These are phyloP conservation scores for Leccinum disarticulatum DNA, from an alignment of 768 basidiomycete species.

Conservation along the genomic window DNA sequence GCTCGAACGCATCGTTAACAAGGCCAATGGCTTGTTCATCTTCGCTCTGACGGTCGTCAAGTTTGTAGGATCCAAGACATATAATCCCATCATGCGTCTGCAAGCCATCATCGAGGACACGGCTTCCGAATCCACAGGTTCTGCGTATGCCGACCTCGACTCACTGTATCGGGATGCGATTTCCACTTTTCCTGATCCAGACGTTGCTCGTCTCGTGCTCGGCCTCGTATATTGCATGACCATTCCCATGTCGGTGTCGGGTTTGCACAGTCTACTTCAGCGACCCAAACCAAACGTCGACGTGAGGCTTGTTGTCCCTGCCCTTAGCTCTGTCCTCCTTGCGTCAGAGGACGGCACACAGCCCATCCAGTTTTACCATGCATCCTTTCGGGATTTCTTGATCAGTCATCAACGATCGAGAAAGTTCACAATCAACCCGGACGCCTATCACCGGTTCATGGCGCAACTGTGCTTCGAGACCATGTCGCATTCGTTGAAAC, in stretches of 20 bases:
- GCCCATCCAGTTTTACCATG: too few species aligned
- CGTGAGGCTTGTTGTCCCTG: too few species aligned
- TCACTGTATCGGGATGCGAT: constrained; percentile 16
- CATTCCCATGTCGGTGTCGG: constrained; percentile 11
- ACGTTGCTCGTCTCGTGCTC: constrained; percentile 16
- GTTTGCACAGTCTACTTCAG: constrained; percentile 9
- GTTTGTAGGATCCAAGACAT: constrained; percentile 21
- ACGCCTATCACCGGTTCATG: constrained; percentile 17
- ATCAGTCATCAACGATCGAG: constrained; percentile 13
- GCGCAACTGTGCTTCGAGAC: constrained; percentile 16
- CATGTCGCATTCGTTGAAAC: constrained; percentile 15
- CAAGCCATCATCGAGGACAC: constrained; percentile 13
- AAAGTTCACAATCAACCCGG: constrained; percentile 9
- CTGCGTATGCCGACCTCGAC: constrained; percentile 17
- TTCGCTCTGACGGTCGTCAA: constrained; percentile 29
- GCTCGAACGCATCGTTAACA: too few species aligned
- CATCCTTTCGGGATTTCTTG: constrained; percentile 20
- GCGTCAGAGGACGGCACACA: too few species aligned
- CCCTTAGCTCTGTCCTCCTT: too few species aligned
- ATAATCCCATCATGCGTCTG: constrained; percentile 20
- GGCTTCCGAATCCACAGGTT: background rate
- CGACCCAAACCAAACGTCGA: too few species aligned
- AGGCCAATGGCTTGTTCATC: constrained; percentile 28
- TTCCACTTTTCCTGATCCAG: constrained; percentile 15
- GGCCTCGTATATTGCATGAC: constrained; percentile 19